Percentiles rank a stretch among this genome's conserved stretches.
Evolutionary conservation across 352 stramenopile species (phyloP).

Genomic region (Pythium aphanidermatum): DNA sequence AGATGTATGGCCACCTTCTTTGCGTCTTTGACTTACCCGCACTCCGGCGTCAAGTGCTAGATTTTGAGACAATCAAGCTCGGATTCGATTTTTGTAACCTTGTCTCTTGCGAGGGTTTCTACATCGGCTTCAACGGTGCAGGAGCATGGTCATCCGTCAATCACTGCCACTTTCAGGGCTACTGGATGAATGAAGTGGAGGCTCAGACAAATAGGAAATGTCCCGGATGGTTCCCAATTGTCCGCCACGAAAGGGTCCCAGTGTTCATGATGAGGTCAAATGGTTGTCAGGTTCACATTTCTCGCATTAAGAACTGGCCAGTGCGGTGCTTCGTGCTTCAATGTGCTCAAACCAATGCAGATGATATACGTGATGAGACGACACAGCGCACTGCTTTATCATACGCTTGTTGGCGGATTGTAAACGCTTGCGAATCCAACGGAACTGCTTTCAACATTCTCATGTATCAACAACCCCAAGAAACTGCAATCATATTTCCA

Average conservation of each 20-base stretch:
- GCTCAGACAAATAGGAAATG: neutral
- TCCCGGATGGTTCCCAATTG: conserved; percentile 32
- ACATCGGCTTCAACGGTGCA: conserved; percentile 58
- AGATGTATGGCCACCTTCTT: conserved; percentile 63
- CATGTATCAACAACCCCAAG: conserved; percentile 10
- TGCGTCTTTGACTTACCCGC: conserved; percentile 37
- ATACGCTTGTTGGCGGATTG: no score
- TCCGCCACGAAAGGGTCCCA: conserved; percentile 24
- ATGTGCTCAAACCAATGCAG: neutral
- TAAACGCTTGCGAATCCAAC: conserved; percentile 31
- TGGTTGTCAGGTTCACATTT: conserved; percentile 10
- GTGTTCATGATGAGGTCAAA: conserved; percentile 13
- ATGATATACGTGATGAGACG: no score
- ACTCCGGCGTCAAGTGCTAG: conserved; percentile 8
- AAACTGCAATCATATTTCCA: conserved; percentile 47
- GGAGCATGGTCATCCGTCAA: conserved; percentile 77
- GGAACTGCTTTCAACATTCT: conserved; percentile 56
- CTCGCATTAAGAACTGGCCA: conserved; percentile 34
- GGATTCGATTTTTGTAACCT: conserved; percentile 19
- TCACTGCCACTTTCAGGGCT: conserved; percentile 68
- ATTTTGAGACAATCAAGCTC: neutral
- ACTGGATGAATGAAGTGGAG: conserved; percentile 33
- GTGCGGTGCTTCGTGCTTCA: conserved; percentile 40
- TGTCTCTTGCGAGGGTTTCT: conserved; percentile 33
- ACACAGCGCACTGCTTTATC: no score